phyloP scores from a whole-genome alignment of 768 basidiomycete genomes.

The Ephemerocybe angulata region DNA sequence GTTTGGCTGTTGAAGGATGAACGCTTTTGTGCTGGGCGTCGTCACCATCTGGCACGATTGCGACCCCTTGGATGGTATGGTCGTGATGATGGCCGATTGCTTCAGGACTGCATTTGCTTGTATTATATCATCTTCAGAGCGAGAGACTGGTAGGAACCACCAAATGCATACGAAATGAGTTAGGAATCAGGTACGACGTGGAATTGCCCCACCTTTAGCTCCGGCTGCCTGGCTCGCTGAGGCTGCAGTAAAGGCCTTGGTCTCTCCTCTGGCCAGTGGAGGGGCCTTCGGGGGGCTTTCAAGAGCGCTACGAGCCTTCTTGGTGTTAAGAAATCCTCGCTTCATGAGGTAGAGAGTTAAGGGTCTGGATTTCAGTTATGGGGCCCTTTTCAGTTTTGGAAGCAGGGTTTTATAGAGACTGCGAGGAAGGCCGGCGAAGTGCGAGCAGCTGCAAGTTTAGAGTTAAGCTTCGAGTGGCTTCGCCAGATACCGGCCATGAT shows the following conservation, averaged over 20 bases:
- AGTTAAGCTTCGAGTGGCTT: too few relatives aligned
- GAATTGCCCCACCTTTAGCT: too few relatives aligned
- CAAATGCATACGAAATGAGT: too few relatives aligned
- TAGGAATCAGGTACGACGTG: background rate
- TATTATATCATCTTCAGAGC: background rate
- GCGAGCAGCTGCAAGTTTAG: too few relatives aligned
- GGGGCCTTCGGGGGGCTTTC: background rate
- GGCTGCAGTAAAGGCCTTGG: background rate
- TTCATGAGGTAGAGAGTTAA: slow-evolving; percentile 30
- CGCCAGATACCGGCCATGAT: too few relatives aligned
- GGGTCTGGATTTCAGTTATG: too few relatives aligned
- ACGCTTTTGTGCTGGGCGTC: background rate
- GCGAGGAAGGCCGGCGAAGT: too few relatives aligned
- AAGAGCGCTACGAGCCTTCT: slow-evolving; percentile 1
- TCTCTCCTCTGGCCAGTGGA: background rate
- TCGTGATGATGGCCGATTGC: slow-evolving; percentile 5
- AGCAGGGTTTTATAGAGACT: too few relatives aligned
- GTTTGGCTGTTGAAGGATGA: background rate
- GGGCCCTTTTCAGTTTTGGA: too few relatives aligned
- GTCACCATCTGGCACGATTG: slow-evolving; percentile 7
- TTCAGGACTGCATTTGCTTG: background rate
- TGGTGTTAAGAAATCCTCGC: slow-evolving; percentile 23
- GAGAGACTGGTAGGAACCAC: too few relatives aligned
- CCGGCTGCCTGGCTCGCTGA: too few relatives aligned
- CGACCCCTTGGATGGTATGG: slow-evolving; percentile 5